Conservation (phyloP, 345 rosid genomes). For the Triadica sebifera region DNA sequence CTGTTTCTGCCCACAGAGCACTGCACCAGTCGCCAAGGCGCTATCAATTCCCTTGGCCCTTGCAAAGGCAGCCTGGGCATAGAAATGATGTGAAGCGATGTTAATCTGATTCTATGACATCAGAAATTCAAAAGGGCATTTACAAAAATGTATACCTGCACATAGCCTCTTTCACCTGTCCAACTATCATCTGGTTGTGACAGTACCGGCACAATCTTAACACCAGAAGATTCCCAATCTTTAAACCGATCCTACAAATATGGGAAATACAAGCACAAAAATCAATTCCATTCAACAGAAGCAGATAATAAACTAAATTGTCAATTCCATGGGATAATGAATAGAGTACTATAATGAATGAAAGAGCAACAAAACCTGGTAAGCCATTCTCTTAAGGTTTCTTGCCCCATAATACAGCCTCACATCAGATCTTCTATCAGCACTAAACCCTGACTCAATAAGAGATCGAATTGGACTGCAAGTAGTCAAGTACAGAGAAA, state of each 20-base stretch:
- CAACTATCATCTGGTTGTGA: slow-evolving; percentile 80
- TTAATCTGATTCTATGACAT: not conserved
- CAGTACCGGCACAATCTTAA: slow-evolving; percentile 78
- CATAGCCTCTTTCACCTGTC: slow-evolving; percentile 86
- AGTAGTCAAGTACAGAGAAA: slow-evolving; percentile 11
- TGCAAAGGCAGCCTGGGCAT: slow-evolving; percentile 76
- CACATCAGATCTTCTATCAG: slow-evolving; percentile 68
- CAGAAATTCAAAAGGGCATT: not conserved
- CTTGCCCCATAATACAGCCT: slow-evolving; percentile 94
- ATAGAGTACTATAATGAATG: not conserved
- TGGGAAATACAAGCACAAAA: slow-evolving; percentile 15
- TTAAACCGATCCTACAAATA: slow-evolving; percentile 72
- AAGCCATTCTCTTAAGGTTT: slow-evolving; percentile 92
- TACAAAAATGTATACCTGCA: slow-evolving; percentile 53
- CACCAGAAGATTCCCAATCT: slow-evolving; percentile 88
- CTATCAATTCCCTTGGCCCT: slow-evolving; percentile 55
- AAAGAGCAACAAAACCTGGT: slow-evolving; percentile 59
- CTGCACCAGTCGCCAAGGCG: slow-evolving; percentile 65
- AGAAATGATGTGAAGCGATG: slow-evolving; percentile 10
- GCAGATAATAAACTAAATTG: not conserved
- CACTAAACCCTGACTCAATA: slow-evolving; percentile 80
- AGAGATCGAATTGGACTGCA: slow-evolving; percentile 90
- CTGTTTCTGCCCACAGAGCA: slow-evolving; percentile 93
- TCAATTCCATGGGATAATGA: not conserved
- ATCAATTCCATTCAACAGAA: not conserved